Evolutionary conservation across 495 filamentous ascomycete species (phyloP), one percentile per base, ranked within the genome.

Genomic region (Aspergillus sclerotiicarbonarius): DNA sequence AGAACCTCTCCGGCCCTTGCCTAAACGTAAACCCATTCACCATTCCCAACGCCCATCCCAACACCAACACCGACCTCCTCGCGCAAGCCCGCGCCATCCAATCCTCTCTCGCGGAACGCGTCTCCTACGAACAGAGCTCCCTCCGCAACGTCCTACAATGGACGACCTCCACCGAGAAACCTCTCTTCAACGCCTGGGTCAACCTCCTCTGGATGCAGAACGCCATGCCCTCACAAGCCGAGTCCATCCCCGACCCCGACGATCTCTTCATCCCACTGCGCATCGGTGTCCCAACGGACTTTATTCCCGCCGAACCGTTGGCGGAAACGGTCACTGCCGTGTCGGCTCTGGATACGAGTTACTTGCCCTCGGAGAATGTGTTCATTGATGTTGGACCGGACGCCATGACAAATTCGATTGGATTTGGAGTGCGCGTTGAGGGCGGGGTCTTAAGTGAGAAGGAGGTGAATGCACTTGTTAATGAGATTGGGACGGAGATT

Each of bases 161-260:
- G 60, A 35, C 56, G 16, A 60, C 58, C 20, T 25, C 30, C 0
- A 54, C 58, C 3, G 54, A 56, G 12, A 12, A 44, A 18, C 61
- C 65, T 10, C 31, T 67, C 4, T 75, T 75, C 60, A 72, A 75
- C 48, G 62, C 68, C 1, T 75, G 62, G 62, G 60, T 72, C 18
- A 75, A 75, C 39, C 69, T 75, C 8, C 65, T 75, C 18, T 72
- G 66, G 65, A 61, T 62, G 60, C 66, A 68, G 52, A 58, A 60
- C 25, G 53, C 33, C 18, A 43, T 57, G 3, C 48, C 62, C 8
- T 61, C 62, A 3, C 8, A 32, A 10, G 15, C 45, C 29, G 56
- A 54, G 47, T 25, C 5, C 46, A 57, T 2, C 12, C 53, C 33
- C 15, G 31, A 53, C 7, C 21, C 52, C 21, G 13, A 37, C 15